Evolutionary conservation across 2,329 filamentous ascomycete genomes (phyloP).

Genomic region (Scopulariopsis brevicaulis): DNA sequence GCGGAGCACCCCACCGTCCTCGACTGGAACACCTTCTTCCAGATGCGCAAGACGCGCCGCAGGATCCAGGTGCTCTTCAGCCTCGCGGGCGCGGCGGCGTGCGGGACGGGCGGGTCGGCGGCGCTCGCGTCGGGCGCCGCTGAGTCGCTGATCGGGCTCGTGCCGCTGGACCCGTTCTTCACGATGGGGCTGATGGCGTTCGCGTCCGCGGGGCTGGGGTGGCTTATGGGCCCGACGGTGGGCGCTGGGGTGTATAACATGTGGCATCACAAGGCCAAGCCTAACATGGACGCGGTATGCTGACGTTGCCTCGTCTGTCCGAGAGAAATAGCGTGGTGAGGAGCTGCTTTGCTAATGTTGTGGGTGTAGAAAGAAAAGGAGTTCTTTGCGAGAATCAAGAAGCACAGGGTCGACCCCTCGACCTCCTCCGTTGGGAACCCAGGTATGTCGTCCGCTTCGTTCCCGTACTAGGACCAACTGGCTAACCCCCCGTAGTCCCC

Average conservation of each 20-base stretch:
- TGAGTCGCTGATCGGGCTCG: conserved; percentile 56
- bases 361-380: conserved; percentile 69
- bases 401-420: conserved; percentile 81
- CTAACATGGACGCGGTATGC: conserved; percentile 59
- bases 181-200: conserved; percentile 72
- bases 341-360: conserved; percentile 3
- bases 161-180: conserved; percentile 81
- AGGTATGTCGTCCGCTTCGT: conserved; percentile 22
- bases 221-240: conserved; percentile 75
- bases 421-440: conserved; percentile 86
- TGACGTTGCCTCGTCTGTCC: background rate
- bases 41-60: conserved; percentile 74
- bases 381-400: conserved; percentile 87
- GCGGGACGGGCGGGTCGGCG: conserved; percentile 51
- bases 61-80: conserved; percentile 75
- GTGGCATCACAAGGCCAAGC: conserved; percentile 58
- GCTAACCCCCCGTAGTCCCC: conserved; percentile 43
- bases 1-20: conserved; percentile 30
- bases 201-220: conserved; percentile 68
- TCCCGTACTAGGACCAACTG: background rate
- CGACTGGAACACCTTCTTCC: conserved; percentile 90
- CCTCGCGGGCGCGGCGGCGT: conserved; percentile 48
- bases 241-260: conserved; percentile 72
- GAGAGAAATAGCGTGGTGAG: background rate
- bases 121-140: conserved; percentile 60